Evolutionary conservation across 768 basidiomycete species (phyloP).

Genomic region (Trametes maxima): DNA sequence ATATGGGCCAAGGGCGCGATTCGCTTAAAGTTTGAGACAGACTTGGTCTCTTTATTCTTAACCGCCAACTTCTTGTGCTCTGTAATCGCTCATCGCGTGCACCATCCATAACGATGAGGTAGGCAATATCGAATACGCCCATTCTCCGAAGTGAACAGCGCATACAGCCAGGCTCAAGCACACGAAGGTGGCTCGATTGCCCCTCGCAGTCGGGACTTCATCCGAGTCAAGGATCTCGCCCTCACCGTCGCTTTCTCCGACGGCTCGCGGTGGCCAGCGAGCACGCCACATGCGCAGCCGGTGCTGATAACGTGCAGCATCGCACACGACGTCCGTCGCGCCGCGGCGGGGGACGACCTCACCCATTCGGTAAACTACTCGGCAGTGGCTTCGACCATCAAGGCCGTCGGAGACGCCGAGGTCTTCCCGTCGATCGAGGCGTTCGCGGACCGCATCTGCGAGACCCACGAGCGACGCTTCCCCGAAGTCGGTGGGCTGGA

Average conservation of each 20-base stretch:
- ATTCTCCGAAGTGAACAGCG: neutral
- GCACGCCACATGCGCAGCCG: constrained; percentile 46
- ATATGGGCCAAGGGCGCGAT: no score
- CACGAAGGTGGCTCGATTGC: neutral
- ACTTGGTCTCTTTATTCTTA: neutral
- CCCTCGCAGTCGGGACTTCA: constrained; percentile 29
- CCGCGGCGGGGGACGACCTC: constrained; percentile 58
- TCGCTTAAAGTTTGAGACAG: neutral
- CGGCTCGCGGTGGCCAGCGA: constrained; percentile 50
- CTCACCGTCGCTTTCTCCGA: constrained; percentile 44
- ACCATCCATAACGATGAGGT: constrained; percentile 7
- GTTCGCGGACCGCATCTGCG: constrained; percentile 45
- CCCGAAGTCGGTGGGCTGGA: constrained; percentile 39
- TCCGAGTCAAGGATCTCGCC: constrained; percentile 53
- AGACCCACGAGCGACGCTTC: constrained; percentile 40
- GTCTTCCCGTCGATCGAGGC: constrained; percentile 49
- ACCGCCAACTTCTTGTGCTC: neutral
- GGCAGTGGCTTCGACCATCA: constrained; percentile 36
- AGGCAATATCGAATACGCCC: neutral
- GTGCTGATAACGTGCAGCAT: constrained; percentile 56
- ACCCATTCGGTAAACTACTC: constrained; percentile 68
- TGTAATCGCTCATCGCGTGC: neutral
- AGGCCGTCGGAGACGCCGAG: constrained; percentile 31
- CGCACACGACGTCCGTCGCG: constrained; percentile 47
- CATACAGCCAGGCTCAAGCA: neutral